Conservation (phyloP, 2,329 filamentous ascomycete genomes). For the Aspergillus thermomutatus region DNA sequence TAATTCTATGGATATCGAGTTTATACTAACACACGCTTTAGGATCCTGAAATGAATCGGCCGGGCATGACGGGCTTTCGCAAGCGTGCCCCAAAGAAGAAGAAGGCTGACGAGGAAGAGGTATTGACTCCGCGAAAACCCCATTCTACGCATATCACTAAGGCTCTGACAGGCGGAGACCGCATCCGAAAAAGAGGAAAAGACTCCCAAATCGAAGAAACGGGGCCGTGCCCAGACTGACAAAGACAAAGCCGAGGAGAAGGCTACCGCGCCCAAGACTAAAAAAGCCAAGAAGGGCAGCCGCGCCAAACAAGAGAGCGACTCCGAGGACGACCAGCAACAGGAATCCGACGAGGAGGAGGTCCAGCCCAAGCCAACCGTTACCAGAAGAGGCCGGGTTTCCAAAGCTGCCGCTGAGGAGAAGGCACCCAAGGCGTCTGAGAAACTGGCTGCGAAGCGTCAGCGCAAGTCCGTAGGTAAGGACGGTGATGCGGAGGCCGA, state of each 20-base stretch:
- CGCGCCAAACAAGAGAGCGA: constrained; percentile 9
- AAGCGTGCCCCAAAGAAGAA: constrained; percentile 36
- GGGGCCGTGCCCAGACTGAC: constrained; percentile 10
- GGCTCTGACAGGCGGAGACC: constrained; percentile 9
- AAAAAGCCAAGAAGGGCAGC: constrained; percentile 11
- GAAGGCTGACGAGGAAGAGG: constrained; percentile 26
- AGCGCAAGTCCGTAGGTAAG: constrained; percentile 6
- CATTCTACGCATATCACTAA: constrained; percentile 8
- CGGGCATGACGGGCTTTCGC: constrained; percentile 64
- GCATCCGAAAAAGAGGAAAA: constrained; percentile 12
- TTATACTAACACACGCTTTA: constrained; percentile 34
- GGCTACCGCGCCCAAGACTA: constrained; percentile 12
- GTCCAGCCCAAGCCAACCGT: constrained; percentile 14
- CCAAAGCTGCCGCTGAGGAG: constrained; percentile 5
- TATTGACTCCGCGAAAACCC: constrained; percentile 12
- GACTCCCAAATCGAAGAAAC: constrained; percentile 17
- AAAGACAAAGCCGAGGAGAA: constrained; percentile 11
- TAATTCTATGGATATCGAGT: neutral
- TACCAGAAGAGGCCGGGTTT: constrained; percentile 19
- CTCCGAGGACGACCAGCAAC: constrained; percentile 1
- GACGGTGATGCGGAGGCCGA: constrained; percentile 17
- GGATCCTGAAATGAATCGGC: constrained; percentile 72
- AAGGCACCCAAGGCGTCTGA: constrained; percentile 4
- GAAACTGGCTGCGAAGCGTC: constrained; percentile 12
- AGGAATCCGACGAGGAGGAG: constrained; percentile 7